Evolutionary conservation across 257 asterid species (phyloP).

Genomic region (Plantago ovata): DNA sequence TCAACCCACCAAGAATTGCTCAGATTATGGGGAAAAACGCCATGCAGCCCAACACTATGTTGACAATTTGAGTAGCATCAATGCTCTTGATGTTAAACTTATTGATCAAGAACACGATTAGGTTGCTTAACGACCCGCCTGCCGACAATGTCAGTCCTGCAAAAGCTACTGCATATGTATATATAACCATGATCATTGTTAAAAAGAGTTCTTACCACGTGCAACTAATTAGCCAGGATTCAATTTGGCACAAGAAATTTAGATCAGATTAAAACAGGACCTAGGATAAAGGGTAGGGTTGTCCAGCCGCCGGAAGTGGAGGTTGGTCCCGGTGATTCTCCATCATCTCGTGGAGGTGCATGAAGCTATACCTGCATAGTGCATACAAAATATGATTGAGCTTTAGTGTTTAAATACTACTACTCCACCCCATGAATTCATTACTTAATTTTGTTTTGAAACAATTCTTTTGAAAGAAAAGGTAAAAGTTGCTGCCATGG

Average conservation of each 20-base stretch:
- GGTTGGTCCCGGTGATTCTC: background rate
- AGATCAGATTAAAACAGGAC: background rate
- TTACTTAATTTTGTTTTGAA: too few species aligned
- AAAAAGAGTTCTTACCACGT: too few species aligned
- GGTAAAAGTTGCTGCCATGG: too few species aligned
- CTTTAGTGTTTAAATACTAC: too few species aligned
- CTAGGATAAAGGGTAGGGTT: background rate
- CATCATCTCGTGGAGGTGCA: background rate
- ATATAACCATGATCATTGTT: too few species aligned
- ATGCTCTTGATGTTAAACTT: slow-evolving; percentile 36
- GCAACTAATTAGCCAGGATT: too few species aligned
- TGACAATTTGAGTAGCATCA: slow-evolving; percentile 36
- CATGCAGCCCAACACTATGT: slow-evolving; percentile 28
- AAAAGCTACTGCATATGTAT: slow-evolving; percentile 29
- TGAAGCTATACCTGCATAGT: too few species aligned
- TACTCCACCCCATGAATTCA: too few species aligned
- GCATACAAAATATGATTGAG: too few species aligned
- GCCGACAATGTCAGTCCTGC: slow-evolving; percentile 32
- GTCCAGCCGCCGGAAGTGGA: background rate
- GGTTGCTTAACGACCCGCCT: slow-evolving; percentile 39
- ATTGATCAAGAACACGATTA: slow-evolving; percentile 39
- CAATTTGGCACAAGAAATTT: too few species aligned
- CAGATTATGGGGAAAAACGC: slow-evolving; percentile 36
- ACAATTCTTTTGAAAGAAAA: too few species aligned
- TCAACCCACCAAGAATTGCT: slow-evolving; percentile 49